Evolutionary conservation across 1,284 basidiomycete genomes (phyloP).

Genomic region (Moesziomyces antarcticus): DNA sequence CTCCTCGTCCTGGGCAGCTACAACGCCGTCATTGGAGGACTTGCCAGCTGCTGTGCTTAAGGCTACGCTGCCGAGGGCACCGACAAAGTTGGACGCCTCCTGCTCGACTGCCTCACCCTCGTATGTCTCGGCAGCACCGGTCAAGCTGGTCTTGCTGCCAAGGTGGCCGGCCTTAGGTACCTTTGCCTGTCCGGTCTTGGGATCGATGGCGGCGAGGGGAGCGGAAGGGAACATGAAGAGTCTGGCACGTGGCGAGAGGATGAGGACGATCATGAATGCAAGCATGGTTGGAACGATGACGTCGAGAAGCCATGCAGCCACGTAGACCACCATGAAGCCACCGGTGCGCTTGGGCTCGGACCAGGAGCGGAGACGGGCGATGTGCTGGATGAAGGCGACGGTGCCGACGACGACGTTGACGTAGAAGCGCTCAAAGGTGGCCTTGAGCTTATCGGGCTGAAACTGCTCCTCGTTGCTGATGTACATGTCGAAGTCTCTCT

Average conservation of each 20-base stretch:
- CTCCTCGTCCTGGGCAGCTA: constrained; percentile 7
- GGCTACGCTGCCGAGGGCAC: constrained; percentile 68
- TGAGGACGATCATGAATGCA: constrained; percentile 69
- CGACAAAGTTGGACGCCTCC: constrained; percentile 70
- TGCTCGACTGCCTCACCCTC: constrained; percentile 71
- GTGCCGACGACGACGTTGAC: constrained; percentile 71
- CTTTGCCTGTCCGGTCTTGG: constrained; percentile 61
- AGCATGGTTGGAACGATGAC: constrained; percentile 52
- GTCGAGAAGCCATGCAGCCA: constrained; percentile 34
- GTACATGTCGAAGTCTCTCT: constrained; percentile 70
- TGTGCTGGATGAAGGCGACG: constrained; percentile 71
- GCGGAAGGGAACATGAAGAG: constrained; percentile 72
- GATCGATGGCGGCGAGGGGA: constrained; percentile 68
- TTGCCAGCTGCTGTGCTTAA: constrained; percentile 70
- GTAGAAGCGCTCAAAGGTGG: constrained; percentile 72
- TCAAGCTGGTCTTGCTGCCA: constrained; percentile 52
- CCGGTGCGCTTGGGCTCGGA: constrained; percentile 71
- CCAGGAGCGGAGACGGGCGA: constrained; percentile 72
- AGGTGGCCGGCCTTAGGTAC: constrained; percentile 63
- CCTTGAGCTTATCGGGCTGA: constrained; percentile 71
- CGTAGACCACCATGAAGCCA: constrained; percentile 66
- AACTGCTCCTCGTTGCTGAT: constrained; percentile 71
- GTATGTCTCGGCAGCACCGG: constrained; percentile 67
- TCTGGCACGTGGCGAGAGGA: constrained; percentile 71
- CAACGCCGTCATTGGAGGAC: constrained; percentile 40